A percentile compares a stretch with the other conserved stretches of the same genome.
These are phyloP conservation scores for Fonsecaea nubica DNA, from an alignment of 2,329 filamentous ascomycete genomes.

Conservation along the genomic window DNA sequence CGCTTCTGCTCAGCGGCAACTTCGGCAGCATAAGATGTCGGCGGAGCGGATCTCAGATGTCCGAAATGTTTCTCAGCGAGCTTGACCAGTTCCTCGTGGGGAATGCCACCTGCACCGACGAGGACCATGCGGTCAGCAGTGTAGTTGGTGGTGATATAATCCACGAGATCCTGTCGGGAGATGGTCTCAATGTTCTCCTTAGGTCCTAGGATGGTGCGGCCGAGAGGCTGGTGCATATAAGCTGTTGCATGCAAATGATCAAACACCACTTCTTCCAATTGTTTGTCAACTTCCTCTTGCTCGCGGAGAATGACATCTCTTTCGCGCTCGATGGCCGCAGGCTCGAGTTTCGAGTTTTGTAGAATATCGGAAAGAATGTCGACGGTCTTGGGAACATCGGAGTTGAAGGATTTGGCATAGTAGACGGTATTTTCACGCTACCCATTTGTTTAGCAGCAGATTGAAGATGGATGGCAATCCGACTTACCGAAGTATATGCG, in stretches of 20 bases:
- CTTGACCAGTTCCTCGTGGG: conserved; percentile 91
- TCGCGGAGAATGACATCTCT: conserved; percentile 98
- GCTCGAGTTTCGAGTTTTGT: conserved; percentile 98
- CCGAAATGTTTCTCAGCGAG: conserved; percentile 97
- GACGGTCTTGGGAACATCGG: conserved; percentile 93
- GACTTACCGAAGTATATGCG: conserved; percentile 94
- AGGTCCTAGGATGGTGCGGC: conserved; percentile 95
- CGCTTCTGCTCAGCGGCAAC: conserved; percentile 77
- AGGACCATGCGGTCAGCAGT: conserved; percentile 99
- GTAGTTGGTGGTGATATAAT: conserved; percentile 99
- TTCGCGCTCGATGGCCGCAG: conserved; percentile 91
- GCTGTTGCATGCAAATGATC: conserved; percentile 98
- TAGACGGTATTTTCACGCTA: conserved; percentile 99
- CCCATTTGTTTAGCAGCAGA: conserved; percentile 37
- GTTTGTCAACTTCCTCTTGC: conserved; percentile 99
- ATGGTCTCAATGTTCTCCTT: conserved; percentile 99
- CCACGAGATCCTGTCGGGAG: conserved; percentile 83
- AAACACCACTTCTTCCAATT: conserved; percentile 98
- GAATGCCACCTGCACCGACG: conserved; percentile 90
- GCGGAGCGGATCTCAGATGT: conserved; percentile 74
- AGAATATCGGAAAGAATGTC: conserved; percentile 99
- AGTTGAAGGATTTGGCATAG: conserved; percentile 99
- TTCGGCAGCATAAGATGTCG: conserved; percentile 74
- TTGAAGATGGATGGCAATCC: conserved; percentile 31
- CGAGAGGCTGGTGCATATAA: conserved; percentile 93